Conservation (phyloP, 306 rosid species). For the Purshia tridentata region DNA sequence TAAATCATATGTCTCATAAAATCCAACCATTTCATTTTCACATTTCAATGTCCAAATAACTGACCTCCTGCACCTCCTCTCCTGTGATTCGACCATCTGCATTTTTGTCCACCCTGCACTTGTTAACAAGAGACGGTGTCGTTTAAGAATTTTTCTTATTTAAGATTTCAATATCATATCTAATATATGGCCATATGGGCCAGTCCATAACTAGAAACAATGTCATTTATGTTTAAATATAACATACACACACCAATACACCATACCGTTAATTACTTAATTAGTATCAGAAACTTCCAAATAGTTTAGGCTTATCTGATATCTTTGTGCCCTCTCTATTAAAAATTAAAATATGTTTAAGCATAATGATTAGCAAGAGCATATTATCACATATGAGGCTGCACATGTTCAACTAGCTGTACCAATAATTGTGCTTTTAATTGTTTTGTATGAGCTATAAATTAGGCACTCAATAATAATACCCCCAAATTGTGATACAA, state of each 20-base stretch:
- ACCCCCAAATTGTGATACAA: too few species aligned
- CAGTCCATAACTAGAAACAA: too few species aligned
- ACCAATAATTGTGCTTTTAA: neutral
- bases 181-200: too few species aligned
- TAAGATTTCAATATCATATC: too few species aligned
- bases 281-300: conserved; percentile 12
- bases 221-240: neutral
- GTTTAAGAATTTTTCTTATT: too few species aligned
- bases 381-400: neutral
- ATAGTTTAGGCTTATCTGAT: neutral
- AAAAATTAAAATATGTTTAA: neutral
- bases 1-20: too few species aligned
- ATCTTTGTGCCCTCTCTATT: neutral
- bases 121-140: neutral
- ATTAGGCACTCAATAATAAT: conserved; percentile 1
- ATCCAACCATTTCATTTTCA: neutral
- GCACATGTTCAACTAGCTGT: conserved; percentile 1
- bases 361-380: neutral
- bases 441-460: neutral
- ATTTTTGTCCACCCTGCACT: conserved; percentile 90
- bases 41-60: neutral
- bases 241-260: neutral
- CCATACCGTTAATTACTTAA: neutral
- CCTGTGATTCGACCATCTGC: conserved; percentile 82
- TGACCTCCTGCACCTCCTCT: conserved; percentile 85